A percentile compares a stretch with the other conserved stretches of the same genome.
Conservation (phyloP, 192 early-diverging fungal species). For the Chytriomyces hyalinus region DNA sequence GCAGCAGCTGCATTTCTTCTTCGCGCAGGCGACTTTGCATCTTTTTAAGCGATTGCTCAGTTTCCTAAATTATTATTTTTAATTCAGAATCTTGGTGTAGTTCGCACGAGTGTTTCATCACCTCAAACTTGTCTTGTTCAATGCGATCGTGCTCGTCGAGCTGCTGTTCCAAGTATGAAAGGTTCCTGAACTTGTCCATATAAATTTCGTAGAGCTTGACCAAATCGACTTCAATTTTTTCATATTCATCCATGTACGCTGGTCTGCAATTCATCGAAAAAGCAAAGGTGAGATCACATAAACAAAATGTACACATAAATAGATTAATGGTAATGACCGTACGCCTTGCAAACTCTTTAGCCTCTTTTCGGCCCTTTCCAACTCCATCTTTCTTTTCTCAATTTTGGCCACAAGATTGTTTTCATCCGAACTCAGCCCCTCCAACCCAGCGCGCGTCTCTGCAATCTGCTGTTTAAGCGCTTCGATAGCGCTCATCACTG, state of each 20-base stretch:
- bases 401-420: constrained; percentile 57
- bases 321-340: constrained; percentile 29
- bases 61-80: constrained; percentile 36
- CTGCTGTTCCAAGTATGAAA: constrained; percentile 59
- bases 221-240: constrained; percentile 60
- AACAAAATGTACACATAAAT: background rate
- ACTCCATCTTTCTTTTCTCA: constrained; percentile 59
- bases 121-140: constrained; percentile 63
- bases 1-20: constrained; percentile 57
- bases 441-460: constrained; percentile 37
- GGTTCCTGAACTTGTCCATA: constrained; percentile 58
- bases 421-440: constrained; percentile 54
- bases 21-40: constrained; percentile 60
- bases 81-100: background rate
- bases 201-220: constrained; percentile 54
- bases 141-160: constrained; percentile 56
- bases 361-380: constrained; percentile 59
- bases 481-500: constrained; percentile 48
- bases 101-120: background rate
- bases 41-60: constrained; percentile 50
- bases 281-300: background rate
- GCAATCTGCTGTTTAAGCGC: constrained; percentile 39
- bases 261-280: constrained; percentile 37
- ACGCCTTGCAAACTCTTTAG: constrained; percentile 58
- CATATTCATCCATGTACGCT: constrained; percentile 67